phyloP scores from a whole-genome alignment of 805 yeast genomes.

The Wickerhamomyces sydowiorum region DNA sequence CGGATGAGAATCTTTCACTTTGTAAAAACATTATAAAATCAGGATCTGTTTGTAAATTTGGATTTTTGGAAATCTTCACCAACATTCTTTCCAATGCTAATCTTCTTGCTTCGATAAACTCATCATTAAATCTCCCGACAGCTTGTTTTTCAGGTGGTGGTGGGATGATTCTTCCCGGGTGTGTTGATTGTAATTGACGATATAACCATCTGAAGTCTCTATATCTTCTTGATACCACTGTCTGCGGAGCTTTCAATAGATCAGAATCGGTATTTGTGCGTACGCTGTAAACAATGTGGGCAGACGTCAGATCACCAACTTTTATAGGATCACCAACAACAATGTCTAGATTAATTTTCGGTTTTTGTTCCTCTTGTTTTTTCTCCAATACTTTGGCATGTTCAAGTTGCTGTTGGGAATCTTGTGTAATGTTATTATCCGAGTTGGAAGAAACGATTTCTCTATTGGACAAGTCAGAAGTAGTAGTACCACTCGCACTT shows the following conservation, averaged over 20 bases:
- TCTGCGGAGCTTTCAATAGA: conserved; percentile 30
- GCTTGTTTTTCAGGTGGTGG: conserved; percentile 96
- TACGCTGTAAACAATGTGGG: conserved; percentile 85
- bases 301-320: conserved; percentile 84
- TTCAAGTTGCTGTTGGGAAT: conserved; percentile 10
- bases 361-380: conserved; percentile 6
- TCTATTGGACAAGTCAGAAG: conserved; percentile 3
- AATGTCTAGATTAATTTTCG: conserved; percentile 42
- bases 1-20: conserved; percentile 64
- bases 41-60: conserved; percentile 56
- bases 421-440: conserved; percentile 1
- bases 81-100: conserved; percentile 85
- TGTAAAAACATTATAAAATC: conserved; percentile 78
- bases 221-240: conserved; percentile 75
- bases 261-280: conserved; percentile 44
- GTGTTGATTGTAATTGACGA: conserved; percentile 76
- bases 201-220: conserved; percentile 93
- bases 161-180: conserved; percentile 88
- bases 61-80: conserved; percentile 53
- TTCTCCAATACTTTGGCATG: conserved; percentile 7
- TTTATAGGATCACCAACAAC: conserved; percentile 86
- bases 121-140: conserved; percentile 86
- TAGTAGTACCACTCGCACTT: not conserved
- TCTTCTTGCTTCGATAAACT: conserved; percentile 82
- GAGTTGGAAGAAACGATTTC: not conserved